Conservation (phyloP, 768 basidiomycete species). For the Amanita subjunquillea region DNA sequence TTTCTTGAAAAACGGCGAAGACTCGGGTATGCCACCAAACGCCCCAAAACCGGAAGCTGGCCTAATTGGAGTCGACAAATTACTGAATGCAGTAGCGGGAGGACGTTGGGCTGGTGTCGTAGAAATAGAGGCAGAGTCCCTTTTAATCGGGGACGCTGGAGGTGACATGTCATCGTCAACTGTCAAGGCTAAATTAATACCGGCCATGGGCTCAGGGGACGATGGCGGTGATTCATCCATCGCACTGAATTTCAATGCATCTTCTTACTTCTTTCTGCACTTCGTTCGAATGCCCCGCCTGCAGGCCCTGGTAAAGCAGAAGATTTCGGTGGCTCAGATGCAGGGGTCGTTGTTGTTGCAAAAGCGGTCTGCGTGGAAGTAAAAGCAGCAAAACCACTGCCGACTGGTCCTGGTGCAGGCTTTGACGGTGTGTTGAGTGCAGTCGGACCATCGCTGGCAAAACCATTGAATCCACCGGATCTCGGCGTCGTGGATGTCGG, state of each 20-base stretch:
- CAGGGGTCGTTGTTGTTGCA: neutral
- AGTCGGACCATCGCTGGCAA: conserved; percentile 7
- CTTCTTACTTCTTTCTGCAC: neutral
- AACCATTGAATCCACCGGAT: conserved; percentile 5
- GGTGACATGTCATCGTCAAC: conserved; percentile 5
- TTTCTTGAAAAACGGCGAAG: conserved; percentile 48
- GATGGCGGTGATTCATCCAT: conserved; percentile 13
- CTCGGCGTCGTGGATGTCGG: neutral
- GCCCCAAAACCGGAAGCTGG: conserved; percentile 37
- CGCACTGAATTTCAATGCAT: neutral
- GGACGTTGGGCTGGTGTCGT: conserved; percentile 3
- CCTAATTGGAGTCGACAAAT: conserved; percentile 20
- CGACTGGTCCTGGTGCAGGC: neutral
- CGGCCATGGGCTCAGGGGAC: conserved; percentile 15
- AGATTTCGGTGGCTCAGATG: neutral
- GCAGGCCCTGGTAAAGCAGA: too few relatives aligned
- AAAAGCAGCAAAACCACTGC: conserved; percentile 14
- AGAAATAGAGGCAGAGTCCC: conserved; percentile 2
- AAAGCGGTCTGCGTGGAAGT: conserved; percentile 8
- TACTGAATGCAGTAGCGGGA: conserved; percentile 18
- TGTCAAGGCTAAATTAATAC: conserved; percentile 2
- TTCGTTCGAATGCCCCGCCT: too few relatives aligned
- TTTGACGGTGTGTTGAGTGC: conserved; percentile 9
- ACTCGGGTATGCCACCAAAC: conserved; percentile 31
- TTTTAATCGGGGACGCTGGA: conserved; percentile 9